Evolutionary conservation across 2,329 filamentous ascomycete genomes (phyloP).

Genomic region (Cryphonectria japonica): DNA sequence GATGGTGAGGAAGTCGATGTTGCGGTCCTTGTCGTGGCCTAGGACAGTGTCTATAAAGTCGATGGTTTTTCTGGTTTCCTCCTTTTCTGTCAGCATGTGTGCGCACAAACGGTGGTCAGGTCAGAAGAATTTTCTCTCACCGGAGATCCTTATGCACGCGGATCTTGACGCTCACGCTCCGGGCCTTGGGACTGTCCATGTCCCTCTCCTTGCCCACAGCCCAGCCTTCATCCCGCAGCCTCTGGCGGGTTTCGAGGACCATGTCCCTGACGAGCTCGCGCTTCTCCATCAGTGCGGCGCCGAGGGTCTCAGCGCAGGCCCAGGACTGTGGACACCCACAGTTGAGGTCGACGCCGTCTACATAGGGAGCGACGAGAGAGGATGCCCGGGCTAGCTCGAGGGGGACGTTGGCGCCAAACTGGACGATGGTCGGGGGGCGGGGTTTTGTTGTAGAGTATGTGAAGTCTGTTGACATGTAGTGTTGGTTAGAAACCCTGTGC

Average conservation of each 20-base stretch:
- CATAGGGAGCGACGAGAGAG: slow-evolving; percentile 62
- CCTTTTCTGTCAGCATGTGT: not conserved
- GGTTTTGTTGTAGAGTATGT: slow-evolving; percentile 58
- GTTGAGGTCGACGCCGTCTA: slow-evolving; percentile 70
- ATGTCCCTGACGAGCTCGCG: slow-evolving; percentile 69
- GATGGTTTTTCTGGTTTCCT: slow-evolving; percentile 51
- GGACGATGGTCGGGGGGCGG: slow-evolving; percentile 65
- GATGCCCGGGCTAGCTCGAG: slow-evolving; percentile 66
- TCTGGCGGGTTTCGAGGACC: slow-evolving; percentile 59
- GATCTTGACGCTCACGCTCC: slow-evolving; percentile 73
- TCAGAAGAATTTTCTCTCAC: slow-evolving; percentile 36
- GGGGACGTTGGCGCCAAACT: slow-evolving; percentile 68
- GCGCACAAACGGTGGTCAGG: not conserved
- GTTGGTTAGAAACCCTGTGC: not conserved
- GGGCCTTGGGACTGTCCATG: slow-evolving; percentile 47
- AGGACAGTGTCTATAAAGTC: slow-evolving; percentile 68
- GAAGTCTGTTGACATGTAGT: slow-evolving; percentile 52
- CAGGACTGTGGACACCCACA: slow-evolving; percentile 75
- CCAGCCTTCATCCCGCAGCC: slow-evolving; percentile 58
- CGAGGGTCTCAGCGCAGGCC: slow-evolving; percentile 70
- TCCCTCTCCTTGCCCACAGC: slow-evolving; percentile 50
- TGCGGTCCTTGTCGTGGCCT: slow-evolving; percentile 52
- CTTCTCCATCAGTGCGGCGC: slow-evolving; percentile 70
- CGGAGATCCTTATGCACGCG: slow-evolving; percentile 67
- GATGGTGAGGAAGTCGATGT: slow-evolving; percentile 71